Conservation (phyloP, 1,284 basidiomycete genomes). For the Melampsora larici-populina region DNA sequence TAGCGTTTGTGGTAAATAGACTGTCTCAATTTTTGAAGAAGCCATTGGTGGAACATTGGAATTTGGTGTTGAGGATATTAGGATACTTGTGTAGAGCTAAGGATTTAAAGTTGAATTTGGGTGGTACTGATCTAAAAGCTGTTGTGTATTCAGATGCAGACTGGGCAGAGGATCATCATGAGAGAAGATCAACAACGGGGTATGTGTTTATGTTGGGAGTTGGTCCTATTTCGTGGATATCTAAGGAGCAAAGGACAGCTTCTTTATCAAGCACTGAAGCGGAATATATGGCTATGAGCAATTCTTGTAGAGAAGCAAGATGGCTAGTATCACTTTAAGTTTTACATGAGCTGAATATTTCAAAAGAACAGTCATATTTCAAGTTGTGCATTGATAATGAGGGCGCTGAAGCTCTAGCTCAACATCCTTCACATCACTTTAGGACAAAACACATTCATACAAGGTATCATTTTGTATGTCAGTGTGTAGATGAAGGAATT, state of each 20-base stretch:
- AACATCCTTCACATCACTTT: background rate
- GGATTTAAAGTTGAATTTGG: background rate
- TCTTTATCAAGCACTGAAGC: too few relatives aligned
- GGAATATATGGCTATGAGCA: slow-evolving; percentile 5
- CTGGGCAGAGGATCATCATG: slow-evolving; percentile 2
- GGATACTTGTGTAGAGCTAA: background rate
- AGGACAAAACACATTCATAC: slow-evolving; percentile 17
- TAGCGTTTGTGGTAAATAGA: slow-evolving; percentile 1
- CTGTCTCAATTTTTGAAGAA: slow-evolving; percentile 12
- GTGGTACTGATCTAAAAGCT: background rate
- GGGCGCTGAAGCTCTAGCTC: slow-evolving; percentile 2
- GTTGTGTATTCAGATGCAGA: background rate
- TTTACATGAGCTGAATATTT: background rate
- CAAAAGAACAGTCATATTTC: background rate
- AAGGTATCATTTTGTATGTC: slow-evolving; percentile 22
- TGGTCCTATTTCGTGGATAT: slow-evolving; percentile 6
- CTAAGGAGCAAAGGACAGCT: background rate
- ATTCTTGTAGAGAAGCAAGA: background rate
- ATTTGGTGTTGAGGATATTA: background rate
- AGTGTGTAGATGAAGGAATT: slow-evolving; percentile 41
- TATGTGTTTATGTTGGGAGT: slow-evolving; percentile 4
- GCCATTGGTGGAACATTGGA: background rate
- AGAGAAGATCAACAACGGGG: background rate
- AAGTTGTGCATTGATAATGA: background rate
- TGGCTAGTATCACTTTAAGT: slow-evolving; percentile 9